Conservation (phyloP, 2,329 filamentous ascomycete genomes). For the Clarireedia monteithiana region DNA sequence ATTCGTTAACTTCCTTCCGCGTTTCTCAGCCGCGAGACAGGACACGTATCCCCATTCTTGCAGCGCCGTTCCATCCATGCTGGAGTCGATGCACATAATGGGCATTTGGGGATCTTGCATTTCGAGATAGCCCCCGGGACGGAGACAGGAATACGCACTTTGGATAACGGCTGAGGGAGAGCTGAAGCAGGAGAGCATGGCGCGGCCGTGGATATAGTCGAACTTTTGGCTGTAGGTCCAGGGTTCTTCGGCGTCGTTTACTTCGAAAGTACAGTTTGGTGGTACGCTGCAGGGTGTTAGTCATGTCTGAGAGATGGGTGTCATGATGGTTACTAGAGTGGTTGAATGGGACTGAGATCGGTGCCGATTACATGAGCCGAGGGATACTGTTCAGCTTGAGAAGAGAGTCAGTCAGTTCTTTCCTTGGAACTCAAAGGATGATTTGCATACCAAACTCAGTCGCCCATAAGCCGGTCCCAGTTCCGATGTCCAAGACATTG, state of each 20-base stretch:
- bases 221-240: conserved; percentile 41
- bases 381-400: conserved; percentile 21
- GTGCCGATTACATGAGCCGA: conserved; percentile 22
- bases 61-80: not conserved
- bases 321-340: conserved; percentile 11
- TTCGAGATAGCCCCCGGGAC: conserved; percentile 12
- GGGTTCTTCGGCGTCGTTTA: conserved; percentile 42
- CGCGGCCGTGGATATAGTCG: conserved; percentile 43
- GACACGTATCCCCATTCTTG: conserved; percentile 3
- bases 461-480: conserved; percentile 15
- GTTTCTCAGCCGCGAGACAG: not conserved
- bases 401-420: not conserved
- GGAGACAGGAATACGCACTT: not conserved
- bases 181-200: conserved; percentile 29
- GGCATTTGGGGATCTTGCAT: conserved; percentile 10
- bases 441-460: conserved; percentile 22
- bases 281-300: conserved; percentile 25
- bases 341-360: conserved; percentile 28
- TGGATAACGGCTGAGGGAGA: conserved; percentile 33
- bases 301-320: not conserved
- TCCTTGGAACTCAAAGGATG: not conserved
- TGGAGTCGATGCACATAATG: not conserved
- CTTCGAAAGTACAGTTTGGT: conserved; percentile 43
- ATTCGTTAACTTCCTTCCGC: conserved; percentile 7
- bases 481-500: conserved; percentile 13